A percentile compares a stretch with the other conserved stretches of the same genome.
Evolutionary conservation across 1,139 yeast genomes (phyloP).

Genomic region (Scheffersomyces segobiensis): DNA sequence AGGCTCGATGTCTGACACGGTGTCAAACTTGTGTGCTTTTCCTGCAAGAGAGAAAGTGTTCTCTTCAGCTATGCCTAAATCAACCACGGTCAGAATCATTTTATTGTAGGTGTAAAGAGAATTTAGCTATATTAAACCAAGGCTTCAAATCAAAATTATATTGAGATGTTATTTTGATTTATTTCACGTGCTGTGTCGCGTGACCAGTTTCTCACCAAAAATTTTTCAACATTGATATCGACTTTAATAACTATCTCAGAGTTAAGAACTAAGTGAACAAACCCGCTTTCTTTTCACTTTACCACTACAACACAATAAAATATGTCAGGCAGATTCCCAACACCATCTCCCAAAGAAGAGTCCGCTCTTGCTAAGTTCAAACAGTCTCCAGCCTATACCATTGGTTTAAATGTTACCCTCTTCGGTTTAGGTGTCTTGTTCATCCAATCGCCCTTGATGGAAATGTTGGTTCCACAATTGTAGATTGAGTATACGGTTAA

Average conservation of each 20-base stretch:
- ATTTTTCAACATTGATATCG: background rate
- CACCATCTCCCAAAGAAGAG: constrained; percentile 19
- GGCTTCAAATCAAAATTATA: background rate
- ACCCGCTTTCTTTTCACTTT: background rate
- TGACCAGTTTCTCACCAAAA: background rate
- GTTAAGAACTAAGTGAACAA: background rate
- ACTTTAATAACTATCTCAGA: background rate
- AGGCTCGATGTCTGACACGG: constrained; percentile 70
- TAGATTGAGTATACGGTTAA: constrained; percentile 18
- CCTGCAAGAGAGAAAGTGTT: constrained; percentile 64
- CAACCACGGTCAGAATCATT: constrained; percentile 14
- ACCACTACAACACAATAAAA: background rate
- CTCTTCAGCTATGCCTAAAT: constrained; percentile 31
- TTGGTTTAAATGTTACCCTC: constrained; percentile 60
- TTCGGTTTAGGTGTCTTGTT: constrained; percentile 74
- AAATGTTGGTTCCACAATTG: constrained; percentile 76
- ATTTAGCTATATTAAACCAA: too few species aligned
- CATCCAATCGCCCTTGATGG: constrained; percentile 78
- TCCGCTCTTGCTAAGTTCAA: constrained; percentile 53
- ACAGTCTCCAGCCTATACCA: constrained; percentile 63
- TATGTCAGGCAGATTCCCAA: constrained; percentile 20
- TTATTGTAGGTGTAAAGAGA: background rate
- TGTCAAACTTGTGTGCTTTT: constrained; percentile 73
- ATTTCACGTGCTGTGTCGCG: background rate
- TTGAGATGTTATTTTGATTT: background rate